Evolutionary conservation across 2,329 filamentous ascomycete genomes (phyloP), one percentile per base, ranked within the genome.

Genomic region (Fusarium nodosum): DNA sequence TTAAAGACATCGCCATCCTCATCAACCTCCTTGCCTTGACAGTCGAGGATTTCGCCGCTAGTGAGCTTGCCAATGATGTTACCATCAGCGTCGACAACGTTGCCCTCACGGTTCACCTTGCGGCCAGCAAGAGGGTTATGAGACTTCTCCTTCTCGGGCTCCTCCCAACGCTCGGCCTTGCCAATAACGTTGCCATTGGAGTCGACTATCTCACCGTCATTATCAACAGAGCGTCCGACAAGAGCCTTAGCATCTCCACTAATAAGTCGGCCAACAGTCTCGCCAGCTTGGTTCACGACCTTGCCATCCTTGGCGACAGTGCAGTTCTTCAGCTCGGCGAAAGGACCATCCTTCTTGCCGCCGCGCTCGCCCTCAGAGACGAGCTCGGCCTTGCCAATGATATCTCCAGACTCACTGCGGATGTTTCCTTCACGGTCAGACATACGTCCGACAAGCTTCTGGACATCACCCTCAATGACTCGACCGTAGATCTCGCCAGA

Each of bases 181-280:
- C 86, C 87, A 3, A 89, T 77, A 1, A 81, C 76, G 66, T 89
- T 89, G 33, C 87, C 87, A 75, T 93, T 94, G 77, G 89, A 90
- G 82, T 96, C 93, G 58, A 92, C 84, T 33, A 97, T 89, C 60
- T 96, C 93, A 38, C 93, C 93, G 68, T 97, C 93, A 66, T 93
- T 90, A 60, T 96, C 93, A 20, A 96, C 93, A 11, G 84, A 75
- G 47, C 92, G 90, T 18, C 93, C 93, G 38, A 90, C 87, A 1
- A 97, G 85, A 53, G 84, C 82, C 84, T 93, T 93, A 36, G 86
- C 78, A 56, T 97, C 91, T 4, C 93, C 93, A 47, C 89, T 87
- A 5, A 86, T 83, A 39, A 95, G 85, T 42, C 90, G 84, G 24
- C 93, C 93, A 48, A 96, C 91, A 26, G 91, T 84, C 66, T 92